A percentile compares a stretch with the other conserved stretches of the same genome.
These are phyloP conservation scores for Metschnikowia henanensis DNA, from an alignment of 805 yeast genomes.

Conservation along the genomic window DNA sequence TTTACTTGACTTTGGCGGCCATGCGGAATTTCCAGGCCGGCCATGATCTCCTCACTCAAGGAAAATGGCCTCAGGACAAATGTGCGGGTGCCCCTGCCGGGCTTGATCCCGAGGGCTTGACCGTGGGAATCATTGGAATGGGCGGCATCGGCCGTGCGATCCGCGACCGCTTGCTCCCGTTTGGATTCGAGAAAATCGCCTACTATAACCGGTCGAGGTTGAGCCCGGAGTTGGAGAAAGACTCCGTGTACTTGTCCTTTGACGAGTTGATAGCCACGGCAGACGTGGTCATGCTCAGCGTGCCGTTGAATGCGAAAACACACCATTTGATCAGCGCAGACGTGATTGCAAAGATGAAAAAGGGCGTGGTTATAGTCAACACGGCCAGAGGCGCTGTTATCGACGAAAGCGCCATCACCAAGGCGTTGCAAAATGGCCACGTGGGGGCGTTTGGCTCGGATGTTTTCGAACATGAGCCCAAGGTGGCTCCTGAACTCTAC, in stretches of 20 bases:
- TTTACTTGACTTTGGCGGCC: conserved; percentile 60
- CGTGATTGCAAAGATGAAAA: conserved; percentile 67
- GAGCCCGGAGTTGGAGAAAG: conserved; percentile 60
- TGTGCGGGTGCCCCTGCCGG: conserved; percentile 60
- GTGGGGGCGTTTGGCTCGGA: conserved; percentile 70
- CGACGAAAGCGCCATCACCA: conserved; percentile 60
- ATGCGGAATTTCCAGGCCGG: conserved; percentile 68
- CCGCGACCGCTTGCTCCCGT: conserved; percentile 67
- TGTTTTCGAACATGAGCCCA: conserved; percentile 75
- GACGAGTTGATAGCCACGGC: conserved; percentile 65
- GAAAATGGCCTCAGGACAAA: conserved; percentile 58
- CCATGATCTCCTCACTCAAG: conserved; percentile 48
- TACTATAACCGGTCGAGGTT: conserved; percentile 72
- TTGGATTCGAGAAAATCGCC: conserved; percentile 69
- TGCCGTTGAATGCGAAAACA: conserved; percentile 76
- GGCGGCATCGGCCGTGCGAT: conserved; percentile 91
- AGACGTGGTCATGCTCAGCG: conserved; percentile 71
- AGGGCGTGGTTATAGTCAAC: conserved; percentile 74
- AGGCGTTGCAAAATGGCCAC: conserved; percentile 60
- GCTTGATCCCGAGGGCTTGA: conserved; percentile 71
- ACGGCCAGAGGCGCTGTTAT: conserved; percentile 89
- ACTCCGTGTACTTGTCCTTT: conserved; percentile 66
- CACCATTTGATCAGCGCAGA: conserved; percentile 65
- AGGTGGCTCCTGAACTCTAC: conserved; percentile 61
- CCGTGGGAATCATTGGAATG: conserved; percentile 80